Evolutionary conservation across 2,329 filamentous ascomycete species (phyloP).

Genomic region (Cordyceps javanica): DNA sequence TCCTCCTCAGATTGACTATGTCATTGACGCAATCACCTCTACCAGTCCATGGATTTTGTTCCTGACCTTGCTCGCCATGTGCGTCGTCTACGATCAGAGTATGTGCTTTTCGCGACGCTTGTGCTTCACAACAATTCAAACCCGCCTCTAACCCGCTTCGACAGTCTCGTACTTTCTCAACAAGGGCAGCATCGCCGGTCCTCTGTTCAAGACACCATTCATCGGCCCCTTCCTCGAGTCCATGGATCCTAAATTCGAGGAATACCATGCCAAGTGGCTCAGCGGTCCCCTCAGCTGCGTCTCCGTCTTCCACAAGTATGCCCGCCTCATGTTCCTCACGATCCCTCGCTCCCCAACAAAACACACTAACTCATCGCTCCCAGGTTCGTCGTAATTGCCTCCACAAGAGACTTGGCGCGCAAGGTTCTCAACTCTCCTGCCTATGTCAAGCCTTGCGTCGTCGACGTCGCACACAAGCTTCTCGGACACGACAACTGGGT

Average conservation of each 20-base stretch:
- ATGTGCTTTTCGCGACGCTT: constrained; percentile 32
- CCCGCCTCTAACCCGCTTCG: constrained; percentile 16
- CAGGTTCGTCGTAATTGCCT: constrained; percentile 95
- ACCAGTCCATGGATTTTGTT: constrained; percentile 57
- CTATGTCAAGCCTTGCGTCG: constrained; percentile 93
- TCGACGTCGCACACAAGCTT: constrained; percentile 89
- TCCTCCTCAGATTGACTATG: constrained; percentile 49
- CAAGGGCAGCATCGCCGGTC: constrained; percentile 72
- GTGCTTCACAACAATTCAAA: neutral
- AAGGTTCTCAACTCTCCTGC: constrained; percentile 93
- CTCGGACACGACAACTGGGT: constrained; percentile 93
- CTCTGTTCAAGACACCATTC: constrained; percentile 71
- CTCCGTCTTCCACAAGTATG: constrained; percentile 97
- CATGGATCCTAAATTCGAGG: constrained; percentile 82
- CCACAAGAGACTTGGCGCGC: constrained; percentile 87
- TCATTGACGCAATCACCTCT: constrained; percentile 50
- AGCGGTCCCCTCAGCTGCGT: constrained; percentile 93
- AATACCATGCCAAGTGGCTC: constrained; percentile 88
- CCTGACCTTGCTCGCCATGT: constrained; percentile 62
- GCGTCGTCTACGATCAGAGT: constrained; percentile 88
- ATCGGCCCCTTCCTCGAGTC: constrained; percentile 96
- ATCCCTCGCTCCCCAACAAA: neutral
- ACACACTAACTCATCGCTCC: neutral
- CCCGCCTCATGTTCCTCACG: neutral
- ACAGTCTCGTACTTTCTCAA: constrained; percentile 68